phyloP scores from a whole-genome alignment of 2,329 filamentous ascomycete genomes.

The Colletotrichum limetticola region DNA sequence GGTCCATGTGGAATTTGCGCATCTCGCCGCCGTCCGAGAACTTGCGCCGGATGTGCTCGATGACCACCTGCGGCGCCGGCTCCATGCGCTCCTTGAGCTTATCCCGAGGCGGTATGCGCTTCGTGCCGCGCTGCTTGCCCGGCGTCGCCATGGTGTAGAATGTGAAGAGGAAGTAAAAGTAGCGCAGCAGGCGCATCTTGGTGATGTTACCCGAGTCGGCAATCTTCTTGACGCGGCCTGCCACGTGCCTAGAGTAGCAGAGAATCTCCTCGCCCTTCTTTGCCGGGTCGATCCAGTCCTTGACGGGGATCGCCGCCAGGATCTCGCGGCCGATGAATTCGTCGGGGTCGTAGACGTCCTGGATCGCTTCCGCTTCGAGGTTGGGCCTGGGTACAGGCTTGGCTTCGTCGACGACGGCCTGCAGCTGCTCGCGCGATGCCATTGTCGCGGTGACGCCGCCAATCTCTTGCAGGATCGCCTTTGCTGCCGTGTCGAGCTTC shows the following conservation, averaged over 20 bases:
- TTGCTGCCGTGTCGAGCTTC: slow-evolving; percentile 65
- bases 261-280: slow-evolving; percentile 67
- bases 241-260: slow-evolving; percentile 72
- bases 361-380: slow-evolving; percentile 71
- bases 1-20: slow-evolving; percentile 77
- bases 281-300: slow-evolving; percentile 79
- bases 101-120: slow-evolving; percentile 68
- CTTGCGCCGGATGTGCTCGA: slow-evolving; percentile 75
- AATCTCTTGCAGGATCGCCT: slow-evolving; percentile 72
- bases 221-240: slow-evolving; percentile 66
- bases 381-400: slow-evolving; percentile 82
- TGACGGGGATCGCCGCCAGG: slow-evolving; percentile 74
- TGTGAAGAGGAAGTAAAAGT: slow-evolving; percentile 67
- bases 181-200: slow-evolving; percentile 69
- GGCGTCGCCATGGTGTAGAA: slow-evolving; percentile 61
- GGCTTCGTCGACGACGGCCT: slow-evolving; percentile 70
- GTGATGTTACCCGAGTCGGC: slow-evolving; percentile 54
- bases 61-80: slow-evolving; percentile 68
- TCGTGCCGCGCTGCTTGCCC: slow-evolving; percentile 58
- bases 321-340: slow-evolving; percentile 75
- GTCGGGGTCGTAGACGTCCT: slow-evolving; percentile 78
- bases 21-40: slow-evolving; percentile 74
- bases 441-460: slow-evolving; percentile 71
- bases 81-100: slow-evolving; percentile 68
- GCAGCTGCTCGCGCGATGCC: slow-evolving; percentile 73